Evolutionary conservation across 495 filamentous ascomycete genomes (phyloP), one percentile per base, ranked within the genome.

Genomic region (Usnea hakonensis): DNA sequence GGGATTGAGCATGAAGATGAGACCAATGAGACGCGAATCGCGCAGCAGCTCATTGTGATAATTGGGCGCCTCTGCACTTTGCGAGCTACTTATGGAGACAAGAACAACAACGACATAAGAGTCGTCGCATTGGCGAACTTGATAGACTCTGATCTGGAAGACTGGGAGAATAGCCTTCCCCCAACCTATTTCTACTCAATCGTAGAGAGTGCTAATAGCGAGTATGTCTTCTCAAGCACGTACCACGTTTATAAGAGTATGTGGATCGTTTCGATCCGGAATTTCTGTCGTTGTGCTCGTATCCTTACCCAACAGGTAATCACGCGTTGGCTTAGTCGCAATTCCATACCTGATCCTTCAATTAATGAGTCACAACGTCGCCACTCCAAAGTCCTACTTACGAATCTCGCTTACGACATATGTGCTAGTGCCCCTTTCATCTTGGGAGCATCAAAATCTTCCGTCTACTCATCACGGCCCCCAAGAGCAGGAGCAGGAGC

Each of bases 271-370:
- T 75, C 80, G 28, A 74, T 81, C 32, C 86, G 82, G 81, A 88
- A 86, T 60, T 78, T 85, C 57, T 87, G 84, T 65, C 83, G 87
- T 36, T 82, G 80, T 70, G 77, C 81, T 3, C 81, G 83, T 33
- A 81, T 87, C 46, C 67, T 86, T 16, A 72, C 53, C 23, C 60
- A 62, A 16, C 30, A 62, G n/a, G 10, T 57, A 4, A 62, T 62
- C 17, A 13, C 33, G n/a, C 3, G 1, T 3, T 62, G 60, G 60
- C 60, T 62, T 4, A 35, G 16, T 56, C 54, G 54, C 5, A 62
- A 36, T 21, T 54, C 17, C 28, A 17, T 32, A 28, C 54, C 33
- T 5, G 32, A 38, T 7, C 37, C n/a, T 0, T 11, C 30, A 1
- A 2, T 30, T n/a, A 21, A 62, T 21, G 5, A 10, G 19, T 35